These are phyloP conservation scores for Diplodia mutila DNA, from an alignment of 2,329 filamentous ascomycete genomes.

Conservation along the genomic window DNA sequence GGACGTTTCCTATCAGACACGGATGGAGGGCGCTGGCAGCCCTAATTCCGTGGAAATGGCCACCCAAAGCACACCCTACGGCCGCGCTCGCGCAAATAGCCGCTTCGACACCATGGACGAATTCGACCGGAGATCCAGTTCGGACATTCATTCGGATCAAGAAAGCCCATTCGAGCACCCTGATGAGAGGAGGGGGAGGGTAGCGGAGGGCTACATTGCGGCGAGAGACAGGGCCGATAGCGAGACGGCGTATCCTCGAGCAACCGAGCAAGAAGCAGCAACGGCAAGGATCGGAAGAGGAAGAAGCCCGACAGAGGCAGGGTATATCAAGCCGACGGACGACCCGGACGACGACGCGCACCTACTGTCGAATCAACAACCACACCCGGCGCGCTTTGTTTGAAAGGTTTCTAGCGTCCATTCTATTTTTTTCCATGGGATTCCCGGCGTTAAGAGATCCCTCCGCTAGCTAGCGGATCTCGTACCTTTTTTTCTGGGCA, in stretches of 20 bases:
- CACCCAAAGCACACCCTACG: conserved; percentile 8
- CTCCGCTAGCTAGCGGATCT: not conserved
- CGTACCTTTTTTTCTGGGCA: not conserved
- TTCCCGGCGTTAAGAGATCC: conserved; percentile 6
- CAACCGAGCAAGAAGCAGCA: conserved; percentile 1
- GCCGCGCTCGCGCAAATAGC: conserved; percentile 12
- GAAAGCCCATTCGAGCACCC: conserved; percentile 24
- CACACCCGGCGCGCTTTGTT: conserved; percentile 10
- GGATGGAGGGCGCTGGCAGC: conserved; percentile 17
- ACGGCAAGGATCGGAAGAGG: conserved; percentile 7
- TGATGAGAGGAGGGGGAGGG: conserved; percentile 22
- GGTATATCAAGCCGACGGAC: conserved; percentile 13
- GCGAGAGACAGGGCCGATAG: conserved; percentile 17
- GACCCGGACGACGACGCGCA: conserved; percentile 9
- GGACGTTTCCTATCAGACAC: conserved; percentile 45
- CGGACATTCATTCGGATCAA: conserved; percentile 17
- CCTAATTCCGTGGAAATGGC: conserved; percentile 22
- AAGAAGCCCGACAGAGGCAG: conserved; percentile 20
- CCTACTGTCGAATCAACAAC: conserved; percentile 8
- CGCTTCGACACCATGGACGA: conserved; percentile 19
- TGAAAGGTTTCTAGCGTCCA: not conserved
- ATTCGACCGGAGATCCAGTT: conserved; percentile 20
- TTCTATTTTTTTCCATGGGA: not conserved
- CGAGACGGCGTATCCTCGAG: conserved; percentile 15
- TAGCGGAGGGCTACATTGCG: conserved; percentile 20